phyloP scores from a whole-genome alignment of 2,329 filamentous ascomycete genomes.

The Colletotrichum brevisporum region DNA sequence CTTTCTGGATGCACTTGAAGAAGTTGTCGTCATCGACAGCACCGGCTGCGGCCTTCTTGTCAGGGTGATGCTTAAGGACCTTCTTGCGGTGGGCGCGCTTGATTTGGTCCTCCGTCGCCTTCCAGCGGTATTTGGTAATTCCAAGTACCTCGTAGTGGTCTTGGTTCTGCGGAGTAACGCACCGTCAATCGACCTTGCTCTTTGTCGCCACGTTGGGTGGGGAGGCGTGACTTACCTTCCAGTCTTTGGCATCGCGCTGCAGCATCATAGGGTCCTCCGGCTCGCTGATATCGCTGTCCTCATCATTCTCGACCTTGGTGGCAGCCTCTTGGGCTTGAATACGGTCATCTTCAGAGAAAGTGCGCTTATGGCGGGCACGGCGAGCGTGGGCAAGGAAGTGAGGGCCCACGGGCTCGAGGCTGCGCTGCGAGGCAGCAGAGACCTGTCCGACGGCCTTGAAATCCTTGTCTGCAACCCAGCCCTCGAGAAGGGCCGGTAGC shows the following conservation, averaged over 20 bases:
- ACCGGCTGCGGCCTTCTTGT: conserved; percentile 96
- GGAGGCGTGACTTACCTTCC: conserved; percentile 80
- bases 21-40: conserved; percentile 94
- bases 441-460: conserved; percentile 88
- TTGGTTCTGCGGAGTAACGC: conserved; percentile 75
- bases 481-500: conserved; percentile 82
- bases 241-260: conserved; percentile 95
- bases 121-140: conserved; percentile 90
- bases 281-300: conserved; percentile 93
- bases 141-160: conserved; percentile 98
- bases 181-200: neutral
- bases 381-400: conserved; percentile 98
- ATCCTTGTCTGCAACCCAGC: conserved; percentile 90
- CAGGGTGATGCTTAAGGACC: conserved; percentile 98
- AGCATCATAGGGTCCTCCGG: conserved; percentile 94
- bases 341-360: conserved; percentile 98
- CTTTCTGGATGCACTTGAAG: conserved; percentile 99
- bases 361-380: conserved; percentile 95
- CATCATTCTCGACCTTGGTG: conserved; percentile 94
- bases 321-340: conserved; percentile 95
- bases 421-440: conserved; percentile 84
- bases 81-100: conserved; percentile 99
- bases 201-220: neutral
- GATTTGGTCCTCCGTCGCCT: conserved; percentile 97
- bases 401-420: conserved; percentile 95